Evolutionary conservation across 2,329 filamentous ascomycete species (phyloP).

Genomic region (Alternaria longipes): DNA sequence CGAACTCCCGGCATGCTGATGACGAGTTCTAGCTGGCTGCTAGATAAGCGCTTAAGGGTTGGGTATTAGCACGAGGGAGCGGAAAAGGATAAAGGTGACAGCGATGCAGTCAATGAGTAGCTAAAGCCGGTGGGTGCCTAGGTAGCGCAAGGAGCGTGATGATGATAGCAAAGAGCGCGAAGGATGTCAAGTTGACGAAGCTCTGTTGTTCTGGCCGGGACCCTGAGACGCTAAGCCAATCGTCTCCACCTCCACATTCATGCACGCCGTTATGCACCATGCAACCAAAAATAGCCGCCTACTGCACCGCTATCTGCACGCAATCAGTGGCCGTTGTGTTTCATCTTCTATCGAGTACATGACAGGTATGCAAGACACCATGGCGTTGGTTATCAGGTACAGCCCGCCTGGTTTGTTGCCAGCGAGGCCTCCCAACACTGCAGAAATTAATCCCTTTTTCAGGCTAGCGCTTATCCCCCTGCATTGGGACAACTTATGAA

Average conservation of each 20-base stretch:
- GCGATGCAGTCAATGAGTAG: constrained; percentile 6
- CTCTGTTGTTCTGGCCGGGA: constrained; percentile 18
- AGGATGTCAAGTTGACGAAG: constrained; percentile 24
- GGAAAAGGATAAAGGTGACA: background rate
- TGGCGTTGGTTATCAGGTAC: background rate
- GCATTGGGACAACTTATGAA: background rate
- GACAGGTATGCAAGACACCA: background rate
- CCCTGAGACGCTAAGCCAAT: constrained; percentile 26
- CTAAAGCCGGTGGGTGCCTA: constrained; percentile 5
- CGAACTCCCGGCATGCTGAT: constrained; percentile 52
- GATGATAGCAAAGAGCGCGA: constrained; percentile 16
- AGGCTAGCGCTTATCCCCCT: constrained; percentile 1
- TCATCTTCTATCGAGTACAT: constrained; percentile 17
- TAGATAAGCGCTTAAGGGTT: background rate
- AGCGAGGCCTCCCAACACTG: background rate
- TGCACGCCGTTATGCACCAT: constrained; percentile 26
- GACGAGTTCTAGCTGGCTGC: constrained; percentile 2
- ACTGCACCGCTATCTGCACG: constrained; percentile 17
- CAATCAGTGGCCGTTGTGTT: constrained; percentile 23
- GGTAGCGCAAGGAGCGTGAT: constrained; percentile 8
- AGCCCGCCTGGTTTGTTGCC: background rate
- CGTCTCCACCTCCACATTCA: constrained; percentile 23
- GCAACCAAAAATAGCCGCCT: constrained; percentile 31
- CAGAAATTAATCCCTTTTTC: background rate
- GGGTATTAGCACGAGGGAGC: background rate